Conservation (phyloP, 768 basidiomycete genomes). For the Lactarius pseudohatsudake region DNA sequence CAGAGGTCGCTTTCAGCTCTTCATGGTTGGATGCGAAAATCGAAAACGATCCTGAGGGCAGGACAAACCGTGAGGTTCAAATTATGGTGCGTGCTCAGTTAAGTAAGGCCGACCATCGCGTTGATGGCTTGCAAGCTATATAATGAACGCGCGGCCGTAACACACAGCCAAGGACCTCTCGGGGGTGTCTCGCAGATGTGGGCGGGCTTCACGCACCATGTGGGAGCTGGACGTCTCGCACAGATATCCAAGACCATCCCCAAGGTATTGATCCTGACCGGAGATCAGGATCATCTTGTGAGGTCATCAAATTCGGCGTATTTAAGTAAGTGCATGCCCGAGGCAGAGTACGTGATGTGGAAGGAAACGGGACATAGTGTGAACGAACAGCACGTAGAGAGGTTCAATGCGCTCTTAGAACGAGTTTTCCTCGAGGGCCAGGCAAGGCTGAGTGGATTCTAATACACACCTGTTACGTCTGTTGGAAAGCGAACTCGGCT, state of each 20-base stretch:
- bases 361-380: slow-evolving; percentile 64
- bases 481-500: no score
- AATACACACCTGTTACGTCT: no score
- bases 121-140: slow-evolving; percentile 40
- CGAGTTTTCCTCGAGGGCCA: slow-evolving; percentile 44
- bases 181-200: slow-evolving; percentile 74
- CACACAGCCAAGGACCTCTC: slow-evolving; percentile 57
- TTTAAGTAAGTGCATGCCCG: slow-evolving; percentile 42
- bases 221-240: slow-evolving; percentile 38
- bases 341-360: slow-evolving; percentile 56
- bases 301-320: slow-evolving; percentile 48
- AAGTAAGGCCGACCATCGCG: not conserved
- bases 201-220: slow-evolving; percentile 63
- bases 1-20: no score
- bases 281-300: slow-evolving; percentile 64
- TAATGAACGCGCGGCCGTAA: slow-evolving; percentile 47
- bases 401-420: slow-evolving; percentile 60
- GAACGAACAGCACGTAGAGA: slow-evolving; percentile 45
- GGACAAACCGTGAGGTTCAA: no score
- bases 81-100: slow-evolving; percentile 38
- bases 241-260: slow-evolving; percentile 52
- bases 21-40: no score
- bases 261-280: slow-evolving; percentile 67
- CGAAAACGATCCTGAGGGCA: no score
- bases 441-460: not conserved